Evolutionary conservation across 31 red algal species (phyloP), one percentile per base, ranked within the genome.

Genomic region (Asparagopsis taxiformis): DNA sequence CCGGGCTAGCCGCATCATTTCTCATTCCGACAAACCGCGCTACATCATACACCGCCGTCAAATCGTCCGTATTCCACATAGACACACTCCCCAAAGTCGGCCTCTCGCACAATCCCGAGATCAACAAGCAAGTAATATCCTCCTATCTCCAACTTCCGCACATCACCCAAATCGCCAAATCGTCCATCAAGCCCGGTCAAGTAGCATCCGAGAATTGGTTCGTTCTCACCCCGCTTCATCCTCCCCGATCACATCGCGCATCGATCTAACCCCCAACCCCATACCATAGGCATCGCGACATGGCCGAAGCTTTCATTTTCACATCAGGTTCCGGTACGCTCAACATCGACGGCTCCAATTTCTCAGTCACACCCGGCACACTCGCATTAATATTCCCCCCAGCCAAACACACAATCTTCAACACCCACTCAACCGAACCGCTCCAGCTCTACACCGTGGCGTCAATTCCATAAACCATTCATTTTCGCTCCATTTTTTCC

Each of bases 131-230:
- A 16, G 75, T 79, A 6, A 20, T 79, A 1, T 59, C 60, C 60
- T 35, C 29, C 15, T 79, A 79, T 59, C 63, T 79, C 46, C 43
- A 79, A 38, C 25, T 79, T 30, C 75, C 75, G 61, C 75, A 79
- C 55, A 29, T 79, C 1, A 79, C 41, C 13, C 41, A 79, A 35
- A 51, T 79, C n/a, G 75, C 75, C 41, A 79, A 68, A 51, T 39
- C 75, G 1, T 52, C 31, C 24, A 34, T 79, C 7, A 13, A 55
- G 13, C 75, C 59, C 1, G 75, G 75, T 1, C 75, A 79, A 48
- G 49, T 35, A 1, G 75, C 75, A 15, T 66, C 75, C 67, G 62
- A 79, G 46, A 79, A 79, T 46, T 79, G 63, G 75, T 79, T 44
- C 32, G 75, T 62, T 23, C n/a, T n/a, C n/a, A n/a, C n/a, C n/a